A percentile compares a stretch with the other conserved stretches of the same genome.
These are phyloP conservation scores for Torulaspora globosa DNA, from an alignment of 1,139 yeast species.

Conservation along the genomic window DNA sequence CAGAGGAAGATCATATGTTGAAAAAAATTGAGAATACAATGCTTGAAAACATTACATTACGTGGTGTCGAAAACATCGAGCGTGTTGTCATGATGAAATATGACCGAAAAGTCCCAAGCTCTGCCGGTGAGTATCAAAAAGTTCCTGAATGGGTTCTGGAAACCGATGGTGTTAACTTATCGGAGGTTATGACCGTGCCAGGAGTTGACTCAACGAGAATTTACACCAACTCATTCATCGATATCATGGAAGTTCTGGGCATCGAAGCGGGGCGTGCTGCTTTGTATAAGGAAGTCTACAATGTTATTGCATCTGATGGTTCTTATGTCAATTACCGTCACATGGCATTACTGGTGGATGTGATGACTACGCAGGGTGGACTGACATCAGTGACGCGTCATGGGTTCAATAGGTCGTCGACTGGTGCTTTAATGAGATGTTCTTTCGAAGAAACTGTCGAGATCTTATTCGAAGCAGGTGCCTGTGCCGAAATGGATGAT, in stretches of 20 bases:
- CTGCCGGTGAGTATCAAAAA: constrained; percentile 79
- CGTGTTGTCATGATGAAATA: constrained; percentile 86
- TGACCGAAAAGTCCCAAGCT: constrained; percentile 73
- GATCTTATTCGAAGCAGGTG: constrained; percentile 95
- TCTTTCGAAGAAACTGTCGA: constrained; percentile 99
- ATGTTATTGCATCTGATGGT: constrained; percentile 99
- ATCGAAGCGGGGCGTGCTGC: constrained; percentile 98
- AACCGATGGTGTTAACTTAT: constrained; percentile 95
- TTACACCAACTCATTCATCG: constrained; percentile 94
- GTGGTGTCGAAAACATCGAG: constrained; percentile 94
- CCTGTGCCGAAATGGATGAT: constrained; percentile 95
- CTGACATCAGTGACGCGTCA: constrained; percentile 99
- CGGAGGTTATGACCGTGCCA: constrained; percentile 91
- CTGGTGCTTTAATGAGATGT: constrained; percentile 99
- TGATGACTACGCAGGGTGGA: constrained; percentile 98
- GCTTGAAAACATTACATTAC: constrained; percentile 88
- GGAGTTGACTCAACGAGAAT: constrained; percentile 91
- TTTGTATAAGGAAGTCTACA: constrained; percentile 85
- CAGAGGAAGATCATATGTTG: constrained; percentile 95
- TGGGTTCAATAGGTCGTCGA: constrained; percentile 97
- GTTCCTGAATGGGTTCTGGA: constrained; percentile 97
- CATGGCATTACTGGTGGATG: constrained; percentile 94
- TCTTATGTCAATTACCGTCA: constrained; percentile 98
- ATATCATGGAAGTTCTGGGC: constrained; percentile 90
- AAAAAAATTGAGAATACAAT: constrained; percentile 94